Percentiles rank a stretch among this genome's conserved stretches.
Evolutionary conservation across 345 rosid species (phyloP).

Genomic region (Populus deltoides): DNA sequence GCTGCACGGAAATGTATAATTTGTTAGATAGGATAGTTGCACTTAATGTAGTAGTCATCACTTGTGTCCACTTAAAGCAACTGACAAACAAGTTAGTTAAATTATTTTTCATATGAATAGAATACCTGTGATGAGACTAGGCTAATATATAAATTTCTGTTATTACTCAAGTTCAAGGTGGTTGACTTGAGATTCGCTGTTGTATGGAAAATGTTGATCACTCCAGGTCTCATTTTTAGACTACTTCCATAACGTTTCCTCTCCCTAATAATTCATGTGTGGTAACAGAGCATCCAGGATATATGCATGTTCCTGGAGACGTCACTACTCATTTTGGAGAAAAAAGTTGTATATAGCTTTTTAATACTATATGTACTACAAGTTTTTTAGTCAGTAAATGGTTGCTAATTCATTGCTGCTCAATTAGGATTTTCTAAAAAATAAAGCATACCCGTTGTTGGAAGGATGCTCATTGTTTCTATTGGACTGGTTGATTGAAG

Average conservation of each 20-base stretch:
- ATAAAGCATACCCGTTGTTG: conserved; percentile 74
- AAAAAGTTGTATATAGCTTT: not conserved
- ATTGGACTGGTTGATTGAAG: conserved; percentile 90
- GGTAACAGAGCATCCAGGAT: not conserved
- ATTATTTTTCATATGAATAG: not conserved
- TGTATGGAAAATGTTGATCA: not conserved
- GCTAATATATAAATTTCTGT: not conserved
- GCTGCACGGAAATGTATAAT: not conserved
- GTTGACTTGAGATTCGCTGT: not conserved
- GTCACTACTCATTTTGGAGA: not conserved
- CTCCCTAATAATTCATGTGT: not conserved
- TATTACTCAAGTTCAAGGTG: not conserved
- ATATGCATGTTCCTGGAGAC: not conserved
- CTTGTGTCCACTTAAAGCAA: not conserved
- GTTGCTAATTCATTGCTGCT: conserved; percentile 1
- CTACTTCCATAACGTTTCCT: not conserved
- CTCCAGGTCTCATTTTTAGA: too few species aligned
- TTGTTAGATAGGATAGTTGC: not conserved
- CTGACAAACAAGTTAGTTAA: not conserved
- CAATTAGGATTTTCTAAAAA: conserved; percentile 67
- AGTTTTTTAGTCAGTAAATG: not conserved
- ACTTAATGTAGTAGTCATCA: not conserved
- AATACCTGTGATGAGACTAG: not conserved
- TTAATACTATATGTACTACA: not conserved
- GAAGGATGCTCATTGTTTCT: conserved; percentile 79